A percentile compares a stretch with the other conserved stretches of the same genome.
Evolutionary conservation across 768 basidiomycete genomes (phyloP).

Genomic region (Auricularia sp.): DNA sequence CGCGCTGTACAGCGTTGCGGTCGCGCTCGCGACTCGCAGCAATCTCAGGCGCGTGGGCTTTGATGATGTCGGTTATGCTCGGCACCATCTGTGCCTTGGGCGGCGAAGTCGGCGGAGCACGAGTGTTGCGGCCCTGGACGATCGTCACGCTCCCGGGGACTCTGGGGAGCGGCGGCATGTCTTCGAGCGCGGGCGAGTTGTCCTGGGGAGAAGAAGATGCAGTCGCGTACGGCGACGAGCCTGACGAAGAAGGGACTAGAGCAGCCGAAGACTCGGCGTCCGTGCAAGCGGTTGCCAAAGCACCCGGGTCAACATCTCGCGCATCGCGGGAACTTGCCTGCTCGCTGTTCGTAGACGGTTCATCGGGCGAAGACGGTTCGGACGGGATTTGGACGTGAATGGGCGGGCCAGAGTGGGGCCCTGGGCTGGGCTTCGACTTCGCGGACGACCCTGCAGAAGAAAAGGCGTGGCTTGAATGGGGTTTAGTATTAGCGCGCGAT

Average conservation of each 20-base stretch:
- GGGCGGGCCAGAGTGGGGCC: neutral
- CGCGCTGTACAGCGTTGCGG: neutral
- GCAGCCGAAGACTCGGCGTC: neutral
- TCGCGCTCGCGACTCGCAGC: neutral
- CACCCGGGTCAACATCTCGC: neutral
- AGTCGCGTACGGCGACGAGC: neutral
- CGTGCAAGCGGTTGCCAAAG: neutral
- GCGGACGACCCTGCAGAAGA: neutral
- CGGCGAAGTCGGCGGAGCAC: neutral
- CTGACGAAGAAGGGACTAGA: neutral
- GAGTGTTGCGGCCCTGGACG: neutral
- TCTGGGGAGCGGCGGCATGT: neutral
- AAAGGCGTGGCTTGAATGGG: neutral
- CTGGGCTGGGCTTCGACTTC: neutral
- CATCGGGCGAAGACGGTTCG: neutral
- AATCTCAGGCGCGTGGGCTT: slow-evolving; percentile 52
- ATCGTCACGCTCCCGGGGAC: neutral
- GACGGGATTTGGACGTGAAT: neutral
- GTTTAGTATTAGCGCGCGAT: neutral
- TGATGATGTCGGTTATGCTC: slow-evolving; percentile 83
- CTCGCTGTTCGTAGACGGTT: neutral
- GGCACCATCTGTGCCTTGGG: slow-evolving; percentile 35
- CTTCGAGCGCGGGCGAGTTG: slow-evolving; percentile 7
- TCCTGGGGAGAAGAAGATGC: slow-evolving; percentile 15
- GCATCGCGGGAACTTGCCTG: neutral